Evolutionary conservation across 306 rosid species (phyloP).

Genomic region (Quercus aquifolioides): DNA sequence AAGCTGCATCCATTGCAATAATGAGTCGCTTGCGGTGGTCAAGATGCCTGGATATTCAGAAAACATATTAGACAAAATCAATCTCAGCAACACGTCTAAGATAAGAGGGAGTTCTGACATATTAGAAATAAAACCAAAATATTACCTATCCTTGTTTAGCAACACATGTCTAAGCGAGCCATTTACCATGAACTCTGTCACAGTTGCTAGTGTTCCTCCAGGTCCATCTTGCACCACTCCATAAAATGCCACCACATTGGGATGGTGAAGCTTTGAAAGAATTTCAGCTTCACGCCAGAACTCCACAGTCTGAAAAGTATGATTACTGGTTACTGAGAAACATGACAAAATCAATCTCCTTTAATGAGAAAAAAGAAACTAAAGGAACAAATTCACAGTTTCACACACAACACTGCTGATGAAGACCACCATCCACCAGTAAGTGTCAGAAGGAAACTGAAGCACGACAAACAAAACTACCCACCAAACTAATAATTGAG

Average conservation of each 20-base stretch:
- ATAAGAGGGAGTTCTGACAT: slow-evolving; percentile 11
- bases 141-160: slow-evolving; percentile 72
- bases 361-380: not conserved
- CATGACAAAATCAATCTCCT: not conserved
- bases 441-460: not conserved
- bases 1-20: slow-evolving; percentile 95
- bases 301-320: slow-evolving; percentile 54
- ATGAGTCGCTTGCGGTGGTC: slow-evolving; percentile 86
- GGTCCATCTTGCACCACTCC: slow-evolving; percentile 75
- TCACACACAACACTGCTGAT: not conserved
- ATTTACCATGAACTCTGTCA: slow-evolving; percentile 86
- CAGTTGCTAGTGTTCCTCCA: slow-evolving; percentile 81
- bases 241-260: slow-evolving; percentile 81
- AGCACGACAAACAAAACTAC: slow-evolving; percentile 3
- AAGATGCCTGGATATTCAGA: slow-evolving; percentile 49
- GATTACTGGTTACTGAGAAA: slow-evolving; percentile 4
- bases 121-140: slow-evolving; percentile 9
- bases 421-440: slow-evolving; percentile 6
- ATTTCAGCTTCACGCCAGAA: slow-evolving; percentile 90
- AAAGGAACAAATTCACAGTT: not conserved
- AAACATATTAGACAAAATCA: not conserved
- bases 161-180: slow-evolving; percentile 83
- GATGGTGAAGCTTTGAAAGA: slow-evolving; percentile 88
- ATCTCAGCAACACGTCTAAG: not conserved
- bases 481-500: not conserved